Evolutionary conservation across 2,329 filamentous ascomycete genomes (phyloP).

Genomic region (Aspergillaceae sp.): DNA sequence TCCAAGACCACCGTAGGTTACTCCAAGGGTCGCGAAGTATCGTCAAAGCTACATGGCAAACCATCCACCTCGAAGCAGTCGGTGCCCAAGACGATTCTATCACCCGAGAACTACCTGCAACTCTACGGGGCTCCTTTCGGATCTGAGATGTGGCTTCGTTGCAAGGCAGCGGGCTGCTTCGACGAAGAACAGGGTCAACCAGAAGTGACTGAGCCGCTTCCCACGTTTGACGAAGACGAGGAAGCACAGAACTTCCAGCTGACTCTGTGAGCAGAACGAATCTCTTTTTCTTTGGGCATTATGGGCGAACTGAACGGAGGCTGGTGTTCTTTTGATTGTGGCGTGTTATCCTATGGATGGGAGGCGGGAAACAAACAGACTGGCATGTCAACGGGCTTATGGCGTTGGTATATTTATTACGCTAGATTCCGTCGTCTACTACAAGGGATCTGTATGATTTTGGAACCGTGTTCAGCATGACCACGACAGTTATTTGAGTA

Average conservation of each 20-base stretch:
- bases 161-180: slow-evolving; percentile 32
- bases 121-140: slow-evolving; percentile 35
- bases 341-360: background rate
- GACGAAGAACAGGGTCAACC: slow-evolving; percentile 19
- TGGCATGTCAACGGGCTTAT: background rate
- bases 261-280: slow-evolving; percentile 19
- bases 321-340: background rate
- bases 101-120: slow-evolving; percentile 36
- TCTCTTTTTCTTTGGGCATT: background rate
- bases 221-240: slow-evolving; percentile 31
- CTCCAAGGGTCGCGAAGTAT: slow-evolving; percentile 57
- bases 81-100: slow-evolving; percentile 22
- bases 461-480: background rate
- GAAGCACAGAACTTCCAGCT: slow-evolving; percentile 34
- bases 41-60: slow-evolving; percentile 22
- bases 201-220: slow-evolving; percentile 18
- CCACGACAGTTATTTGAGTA: background rate
- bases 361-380: too few relatives aligned
- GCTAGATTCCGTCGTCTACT: too few relatives aligned
- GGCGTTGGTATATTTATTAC: background rate
- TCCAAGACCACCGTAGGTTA: slow-evolving; percentile 82
- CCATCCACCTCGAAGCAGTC: slow-evolving; percentile 14
- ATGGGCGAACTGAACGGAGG: background rate
- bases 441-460: background rate
- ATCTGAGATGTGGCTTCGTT: slow-evolving; percentile 36